Percentiles rank a stretch among this genome's conserved stretches.
Conservation (phyloP, 169 alveolate species). For the Cystoisospora suis region DNA sequence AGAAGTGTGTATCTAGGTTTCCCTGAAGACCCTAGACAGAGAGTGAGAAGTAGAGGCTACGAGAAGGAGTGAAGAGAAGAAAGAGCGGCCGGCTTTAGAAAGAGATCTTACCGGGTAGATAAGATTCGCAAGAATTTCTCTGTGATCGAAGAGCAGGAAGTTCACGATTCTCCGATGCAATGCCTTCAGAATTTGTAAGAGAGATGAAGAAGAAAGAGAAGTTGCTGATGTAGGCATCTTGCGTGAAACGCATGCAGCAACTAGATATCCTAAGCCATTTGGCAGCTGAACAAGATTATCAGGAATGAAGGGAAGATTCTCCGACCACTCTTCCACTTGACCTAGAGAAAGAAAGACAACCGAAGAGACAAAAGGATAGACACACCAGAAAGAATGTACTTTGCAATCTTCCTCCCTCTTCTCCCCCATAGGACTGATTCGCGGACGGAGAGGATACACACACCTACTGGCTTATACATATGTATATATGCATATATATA, state of each 20-base stretch:
- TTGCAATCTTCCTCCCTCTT: no score
- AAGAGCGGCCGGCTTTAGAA: no score
- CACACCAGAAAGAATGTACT: no score
- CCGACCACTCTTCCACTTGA: neutral
- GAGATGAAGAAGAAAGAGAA: neutral
- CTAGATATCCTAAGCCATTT: neutral
- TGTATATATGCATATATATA: neutral
- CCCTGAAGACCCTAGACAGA: no score
- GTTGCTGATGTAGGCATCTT: neutral
- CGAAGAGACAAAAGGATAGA: no score
- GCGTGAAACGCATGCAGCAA: neutral
- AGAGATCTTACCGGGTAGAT: slow-evolving; percentile 29
- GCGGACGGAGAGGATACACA: no score
- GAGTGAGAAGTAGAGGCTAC: neutral
- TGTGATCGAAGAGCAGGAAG: neutral
- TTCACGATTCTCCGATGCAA: neutral
- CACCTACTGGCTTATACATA: neutral
- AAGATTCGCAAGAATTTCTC: neutral
- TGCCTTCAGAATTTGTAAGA: neutral
- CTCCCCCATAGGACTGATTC: no score
- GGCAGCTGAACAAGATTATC: slow-evolving; percentile 6
- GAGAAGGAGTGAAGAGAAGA: neutral
- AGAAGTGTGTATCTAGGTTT: no score
- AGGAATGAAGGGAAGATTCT: neutral
- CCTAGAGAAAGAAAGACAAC: neutral